Evolutionary conservation across 805 yeast genomes (phyloP).

Genomic region (Wickerhamomyces bovis): DNA sequence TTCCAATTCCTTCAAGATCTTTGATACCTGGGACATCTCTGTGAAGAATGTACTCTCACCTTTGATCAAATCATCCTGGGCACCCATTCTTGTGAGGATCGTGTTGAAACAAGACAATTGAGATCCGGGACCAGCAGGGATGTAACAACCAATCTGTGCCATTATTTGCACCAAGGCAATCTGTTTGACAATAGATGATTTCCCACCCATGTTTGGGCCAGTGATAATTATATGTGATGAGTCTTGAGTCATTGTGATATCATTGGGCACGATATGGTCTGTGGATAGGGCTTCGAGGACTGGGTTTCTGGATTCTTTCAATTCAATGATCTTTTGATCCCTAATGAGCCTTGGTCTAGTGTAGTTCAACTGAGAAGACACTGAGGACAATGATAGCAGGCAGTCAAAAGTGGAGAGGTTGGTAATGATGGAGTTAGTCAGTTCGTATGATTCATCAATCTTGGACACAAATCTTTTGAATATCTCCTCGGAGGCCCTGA

Average conservation of each 20-base stretch:
- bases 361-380: conserved; percentile 60
- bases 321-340: conserved; percentile 36
- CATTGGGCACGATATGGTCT: conserved; percentile 59
- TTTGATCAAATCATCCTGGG: conserved; percentile 93
- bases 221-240: conserved; percentile 79
- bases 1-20: conserved; percentile 62
- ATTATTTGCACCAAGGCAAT: conserved; percentile 79
- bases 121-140: conserved; percentile 68
- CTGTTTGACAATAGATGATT: conserved; percentile 86
- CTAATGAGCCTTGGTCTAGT: conserved; percentile 59
- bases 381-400: conserved; percentile 58
- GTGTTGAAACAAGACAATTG: conserved; percentile 82
- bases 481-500: conserved; percentile 26
- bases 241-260: conserved; percentile 56
- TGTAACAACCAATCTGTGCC: conserved; percentile 86
- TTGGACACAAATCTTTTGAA: conserved; percentile 41
- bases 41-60: conserved; percentile 95
- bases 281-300: conserved; percentile 64
- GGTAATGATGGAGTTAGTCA: conserved; percentile 44
- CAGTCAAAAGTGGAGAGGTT: conserved; percentile 65
- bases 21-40: conserved; percentile 91
- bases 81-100: conserved; percentile 92
- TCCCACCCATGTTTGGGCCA: conserved; percentile 98
- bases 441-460: conserved; percentile 38
- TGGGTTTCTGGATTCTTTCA: conserved; percentile 73